These are phyloP conservation scores for Panaeolus cyanescens DNA, from an alignment of 768 basidiomycete genomes.

Conservation along the genomic window DNA sequence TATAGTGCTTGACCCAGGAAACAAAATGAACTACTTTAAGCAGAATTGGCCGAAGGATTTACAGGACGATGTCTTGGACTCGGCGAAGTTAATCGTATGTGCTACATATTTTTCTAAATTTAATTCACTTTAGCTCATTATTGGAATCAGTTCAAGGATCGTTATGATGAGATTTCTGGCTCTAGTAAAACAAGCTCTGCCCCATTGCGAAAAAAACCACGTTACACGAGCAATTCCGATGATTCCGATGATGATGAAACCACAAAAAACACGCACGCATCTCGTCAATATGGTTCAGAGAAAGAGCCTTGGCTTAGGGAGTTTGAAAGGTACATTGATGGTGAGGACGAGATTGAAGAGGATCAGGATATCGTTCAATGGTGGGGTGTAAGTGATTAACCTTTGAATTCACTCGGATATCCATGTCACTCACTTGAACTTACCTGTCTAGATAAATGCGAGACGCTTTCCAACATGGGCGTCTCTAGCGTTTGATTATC, in stretches of 20 bases:
- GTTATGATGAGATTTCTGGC: not conserved
- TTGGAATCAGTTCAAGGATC: slow-evolving; percentile 6
- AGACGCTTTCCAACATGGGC: slow-evolving; percentile 33
- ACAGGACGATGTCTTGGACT: slow-evolving; percentile 1
- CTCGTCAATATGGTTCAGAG: no score
- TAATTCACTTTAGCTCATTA: not conserved
- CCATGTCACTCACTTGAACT: no score
- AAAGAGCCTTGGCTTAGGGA: not conserved
- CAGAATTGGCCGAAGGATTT: slow-evolving; percentile 6
- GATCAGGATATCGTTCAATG: slow-evolving; percentile 2
- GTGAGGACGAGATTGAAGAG: slow-evolving; percentile 4
- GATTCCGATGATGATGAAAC: no score
- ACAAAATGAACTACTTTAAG: slow-evolving; percentile 6
- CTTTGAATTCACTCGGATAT: no score
- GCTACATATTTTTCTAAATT: not conserved
- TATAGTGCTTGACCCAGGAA: slow-evolving; percentile 9
- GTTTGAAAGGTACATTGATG: not conserved
- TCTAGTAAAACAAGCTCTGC: no score
- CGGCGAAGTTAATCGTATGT: slow-evolving; percentile 6
- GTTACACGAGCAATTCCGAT: no score
- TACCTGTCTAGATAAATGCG: slow-evolving; percentile 21
- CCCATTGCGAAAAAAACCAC: no score
- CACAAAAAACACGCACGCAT: no score
- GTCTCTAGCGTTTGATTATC: slow-evolving; percentile 36
- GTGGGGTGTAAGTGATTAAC: slow-evolving; percentile 6